phyloP scores from a whole-genome alignment of 805 yeast genomes.

The Lipomyces sp. region DNA sequence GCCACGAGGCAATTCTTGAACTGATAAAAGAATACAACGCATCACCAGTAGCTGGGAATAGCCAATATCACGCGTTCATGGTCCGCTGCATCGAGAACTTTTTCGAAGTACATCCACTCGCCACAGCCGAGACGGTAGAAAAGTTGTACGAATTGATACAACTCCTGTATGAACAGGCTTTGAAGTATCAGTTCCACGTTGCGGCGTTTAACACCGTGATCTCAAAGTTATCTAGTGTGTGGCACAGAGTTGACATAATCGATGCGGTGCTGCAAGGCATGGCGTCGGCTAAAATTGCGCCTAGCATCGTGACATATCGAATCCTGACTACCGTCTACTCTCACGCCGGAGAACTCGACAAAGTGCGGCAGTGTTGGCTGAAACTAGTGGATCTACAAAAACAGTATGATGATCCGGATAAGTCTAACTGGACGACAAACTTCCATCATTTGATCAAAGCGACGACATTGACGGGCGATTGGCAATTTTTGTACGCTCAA shows the following conservation, averaged over 20 bases:
- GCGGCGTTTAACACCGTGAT: constrained; percentile 19
- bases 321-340: constrained; percentile 17
- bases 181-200: neutral
- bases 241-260: constrained; percentile 15
- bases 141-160: constrained; percentile 5
- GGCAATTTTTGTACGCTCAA: constrained; percentile 20
- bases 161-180: neutral
- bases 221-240: neutral
- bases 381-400: constrained; percentile 10
- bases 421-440: constrained; percentile 18
- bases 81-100: constrained; percentile 6
- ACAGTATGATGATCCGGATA: neutral
- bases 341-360: neutral
- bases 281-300: constrained; percentile 12
- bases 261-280: constrained; percentile 22
- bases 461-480: constrained; percentile 16
- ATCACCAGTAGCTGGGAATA: neutral
- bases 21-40: constrained; percentile 1
- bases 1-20: constrained; percentile 1
- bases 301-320: constrained; percentile 26
- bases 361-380: constrained; percentile 20
- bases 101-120: constrained; percentile 2
- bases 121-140: neutral
- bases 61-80: neutral
- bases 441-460: constrained; percentile 23